Conservation (phyloP, 129 eudicot genomes). For the Lonicera japonica region DNA sequence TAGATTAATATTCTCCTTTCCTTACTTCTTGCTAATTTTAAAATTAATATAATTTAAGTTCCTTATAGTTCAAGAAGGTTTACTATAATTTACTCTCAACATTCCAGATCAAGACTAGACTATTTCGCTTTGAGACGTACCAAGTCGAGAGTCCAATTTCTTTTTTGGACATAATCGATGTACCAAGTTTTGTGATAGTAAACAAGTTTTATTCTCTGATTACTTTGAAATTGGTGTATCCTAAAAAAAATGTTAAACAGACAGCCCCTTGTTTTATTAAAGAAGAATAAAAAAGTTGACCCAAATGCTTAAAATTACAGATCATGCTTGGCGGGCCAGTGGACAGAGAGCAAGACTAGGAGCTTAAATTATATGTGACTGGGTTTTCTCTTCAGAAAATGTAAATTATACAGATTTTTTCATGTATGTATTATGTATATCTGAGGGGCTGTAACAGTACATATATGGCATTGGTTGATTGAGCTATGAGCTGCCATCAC, state of each 20-base stretch:
- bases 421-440: conserved; percentile 11
- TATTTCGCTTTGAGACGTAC: too few species aligned
- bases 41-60: background rate
- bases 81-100: too few species aligned
- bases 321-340: conserved; percentile 89
- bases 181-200: too few species aligned
- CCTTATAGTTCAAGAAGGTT: too few species aligned
- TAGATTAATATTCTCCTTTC: background rate
- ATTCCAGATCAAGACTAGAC: too few species aligned
- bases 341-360: conserved; percentile 51
- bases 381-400: background rate
- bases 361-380: conserved; percentile 23
- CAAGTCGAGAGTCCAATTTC: too few species aligned
- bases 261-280: too few species aligned
- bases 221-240: too few species aligned
- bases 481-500: conserved; percentile 6
- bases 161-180: too few species aligned
- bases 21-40: background rate
- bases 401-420: conserved; percentile 17
- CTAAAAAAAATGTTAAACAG: too few species aligned
- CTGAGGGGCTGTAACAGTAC: conserved; percentile 25
- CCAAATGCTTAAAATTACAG: conserved; percentile 32
- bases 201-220: too few species aligned
- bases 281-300: too few species aligned
- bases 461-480: conserved; percentile 15